phyloP scores from a whole-genome alignment of 805 yeast species.

The Saccharomycopsis schoenii region DNA sequence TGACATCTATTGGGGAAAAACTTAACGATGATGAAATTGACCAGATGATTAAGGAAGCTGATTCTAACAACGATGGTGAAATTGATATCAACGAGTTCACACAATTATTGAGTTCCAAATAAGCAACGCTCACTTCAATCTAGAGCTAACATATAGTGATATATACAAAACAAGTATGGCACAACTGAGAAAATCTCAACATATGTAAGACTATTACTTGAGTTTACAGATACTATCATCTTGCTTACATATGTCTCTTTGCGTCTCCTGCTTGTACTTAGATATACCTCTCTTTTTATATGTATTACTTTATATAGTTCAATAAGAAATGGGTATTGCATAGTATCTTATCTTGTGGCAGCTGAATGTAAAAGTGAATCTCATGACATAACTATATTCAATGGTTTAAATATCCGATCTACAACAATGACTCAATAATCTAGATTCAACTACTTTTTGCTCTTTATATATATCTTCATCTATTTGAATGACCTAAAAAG shows the following conservation, averaged over 20 bases:
- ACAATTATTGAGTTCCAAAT: conserved; percentile 72
- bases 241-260: neutral
- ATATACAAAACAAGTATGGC: no score
- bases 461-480: neutral
- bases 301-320: neutral
- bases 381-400: no score
- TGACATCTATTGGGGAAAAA: conserved; percentile 96
- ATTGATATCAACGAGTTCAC: conserved; percentile 96
- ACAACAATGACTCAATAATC: no score
- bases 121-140: conserved; percentile 15
- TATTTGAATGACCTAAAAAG: neutral
- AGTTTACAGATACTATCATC: neutral
- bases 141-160: no score
- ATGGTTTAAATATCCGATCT: no score
- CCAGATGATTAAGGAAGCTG: conserved; percentile 95
- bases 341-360: neutral
- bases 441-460: neutral
- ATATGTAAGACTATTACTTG: neutral
- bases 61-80: conserved; percentile 91
- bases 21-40: conserved; percentile 94
- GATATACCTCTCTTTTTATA: neutral
- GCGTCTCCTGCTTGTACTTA: neutral
- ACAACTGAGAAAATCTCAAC: neutral
- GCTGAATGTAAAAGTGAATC: neutral
- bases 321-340: neutral